These are phyloP conservation scores for Buddleja alternifolia DNA, from an alignment of 257 asterid species.

Conservation along the genomic window DNA sequence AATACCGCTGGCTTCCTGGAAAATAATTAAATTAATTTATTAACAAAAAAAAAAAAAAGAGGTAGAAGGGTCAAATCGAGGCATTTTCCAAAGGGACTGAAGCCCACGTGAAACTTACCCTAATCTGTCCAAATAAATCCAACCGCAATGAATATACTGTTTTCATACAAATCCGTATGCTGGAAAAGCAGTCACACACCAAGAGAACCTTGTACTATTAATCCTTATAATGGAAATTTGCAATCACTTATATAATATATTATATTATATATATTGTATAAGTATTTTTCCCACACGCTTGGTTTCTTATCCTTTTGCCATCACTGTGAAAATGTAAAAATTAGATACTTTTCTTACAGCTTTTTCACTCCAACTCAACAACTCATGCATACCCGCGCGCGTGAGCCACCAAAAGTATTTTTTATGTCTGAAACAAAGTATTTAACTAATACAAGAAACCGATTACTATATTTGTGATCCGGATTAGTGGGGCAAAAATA, in stretches of 20 bases:
- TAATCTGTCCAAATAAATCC: slow-evolving; percentile 43
- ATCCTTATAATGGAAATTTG: slow-evolving; percentile 14
- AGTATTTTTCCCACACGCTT: slow-evolving; percentile 48
- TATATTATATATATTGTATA: background rate
- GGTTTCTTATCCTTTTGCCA: slow-evolving; percentile 30
- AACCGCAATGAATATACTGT: slow-evolving; percentile 43
- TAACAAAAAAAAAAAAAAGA: background rate
- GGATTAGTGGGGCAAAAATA: slow-evolving; percentile 4
- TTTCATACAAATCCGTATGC: slow-evolving; percentile 36
- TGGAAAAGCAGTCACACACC: slow-evolving; percentile 23
- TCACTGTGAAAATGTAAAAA: slow-evolving; percentile 22
- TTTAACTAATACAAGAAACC: background rate
- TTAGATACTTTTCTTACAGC: slow-evolving; percentile 24
- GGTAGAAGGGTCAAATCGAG: slow-evolving; percentile 35
- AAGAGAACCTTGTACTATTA: slow-evolving; percentile 38
- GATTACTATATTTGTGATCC: background rate
- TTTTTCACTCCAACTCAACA: background rate
- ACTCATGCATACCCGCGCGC: slow-evolving; percentile 39
- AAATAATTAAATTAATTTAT: no score
- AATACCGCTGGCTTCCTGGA: no score
- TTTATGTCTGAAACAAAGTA: background rate
- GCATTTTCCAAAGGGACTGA: slow-evolving; percentile 14
- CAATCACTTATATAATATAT: slow-evolving; percentile 7
- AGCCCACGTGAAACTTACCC: slow-evolving; percentile 47
- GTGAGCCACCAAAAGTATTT: slow-evolving; percentile 21